Base-by-base conservation (phyloP, 2,329 filamentous ascomycete genomes). In the Microsporum canis region DNA sequence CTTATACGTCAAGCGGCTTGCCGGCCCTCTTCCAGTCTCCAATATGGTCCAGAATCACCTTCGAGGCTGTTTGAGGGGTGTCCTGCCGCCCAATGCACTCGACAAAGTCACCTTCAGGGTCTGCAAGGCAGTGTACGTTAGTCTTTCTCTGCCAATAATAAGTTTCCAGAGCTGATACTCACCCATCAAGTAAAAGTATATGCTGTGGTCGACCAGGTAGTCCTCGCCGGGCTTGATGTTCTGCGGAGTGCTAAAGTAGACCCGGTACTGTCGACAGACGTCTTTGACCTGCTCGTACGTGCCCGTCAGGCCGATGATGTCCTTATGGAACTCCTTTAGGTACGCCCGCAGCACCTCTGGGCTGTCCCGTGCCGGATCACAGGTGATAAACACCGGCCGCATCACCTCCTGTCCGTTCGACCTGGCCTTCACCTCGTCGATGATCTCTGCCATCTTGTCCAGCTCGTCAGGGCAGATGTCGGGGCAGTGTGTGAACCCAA, bases 381-480 rank as follows among this genome's bases (percentile, higher is more conserved):
- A 97, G 53, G 91, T 95, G 66, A 74, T 89, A 75, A 99, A 97
- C 62, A 99, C 81, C 33, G 92, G 89, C 34, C 86, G 79, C 66
- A 96, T 76, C 57, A 79, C 63, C 61, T 73, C 70, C 58, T 73
- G 69, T 36, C 71, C 72, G 55, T 70, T 69, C 23, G 73, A 74
- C 49, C 67, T 70, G 41, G 70, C 72, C 63, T 73, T 72, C 59
- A 86, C 81, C 62, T 79, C 79, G 71, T 99, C 91, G 71, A 95
- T 88, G 84, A 97, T 96, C 62, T 82, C 81, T n/a, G 92, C 89
- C 91, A 99, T 96, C 80, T 99, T 99, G 79, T 99, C 94, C 69
- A 99, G 87, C 77, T 99, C 94, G 71, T 99, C 94, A 38, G 94
- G 94, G 79, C 94, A 99, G 72, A 99, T 99, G 73, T 99, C 94